These are phyloP conservation scores for Aspergillus sp. DNA, from an alignment of 2,329 filamentous ascomycete genomes.

Conservation along the genomic window DNA sequence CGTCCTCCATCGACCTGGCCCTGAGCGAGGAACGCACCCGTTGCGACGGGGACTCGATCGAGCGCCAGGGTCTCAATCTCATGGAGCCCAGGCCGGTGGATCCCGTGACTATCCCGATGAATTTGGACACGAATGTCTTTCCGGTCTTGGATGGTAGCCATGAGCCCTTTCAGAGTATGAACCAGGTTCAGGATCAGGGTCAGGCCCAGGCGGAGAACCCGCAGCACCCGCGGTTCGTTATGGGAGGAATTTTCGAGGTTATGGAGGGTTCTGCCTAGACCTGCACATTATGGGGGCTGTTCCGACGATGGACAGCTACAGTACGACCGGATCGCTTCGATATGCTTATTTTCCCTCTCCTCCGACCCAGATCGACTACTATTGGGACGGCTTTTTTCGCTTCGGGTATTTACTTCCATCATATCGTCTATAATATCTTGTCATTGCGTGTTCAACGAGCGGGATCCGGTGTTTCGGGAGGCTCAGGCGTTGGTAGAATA, in stretches of 20 bases:
- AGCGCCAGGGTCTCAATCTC: conserved; percentile 32
- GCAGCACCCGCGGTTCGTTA: conserved; percentile 30
- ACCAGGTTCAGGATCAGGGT: conserved; percentile 1
- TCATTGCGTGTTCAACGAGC: not conserved
- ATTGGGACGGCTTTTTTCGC: conserved; percentile 2
- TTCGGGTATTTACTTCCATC: not conserved
- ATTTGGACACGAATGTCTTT: conserved; percentile 12
- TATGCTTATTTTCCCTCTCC: not conserved
- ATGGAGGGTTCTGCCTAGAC: conserved; percentile 33
- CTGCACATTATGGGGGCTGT: conserved; percentile 6
- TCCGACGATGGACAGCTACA: not conserved
- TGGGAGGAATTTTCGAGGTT: conserved; percentile 41
- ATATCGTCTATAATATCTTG: not conserved
- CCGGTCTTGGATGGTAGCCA: conserved; percentile 1
- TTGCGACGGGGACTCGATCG: conserved; percentile 28
- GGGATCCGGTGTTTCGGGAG: not conserved
- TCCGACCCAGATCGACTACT: too few relatives aligned
- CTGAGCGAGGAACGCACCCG: conserved; percentile 35
- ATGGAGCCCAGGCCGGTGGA: conserved; percentile 39
- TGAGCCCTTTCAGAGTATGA: conserved; percentile 2
- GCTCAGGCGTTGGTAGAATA: not conserved
- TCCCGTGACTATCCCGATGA: conserved; percentile 18
- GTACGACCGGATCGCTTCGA: not conserved
- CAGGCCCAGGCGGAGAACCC: conserved; percentile 5
- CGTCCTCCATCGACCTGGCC: conserved; percentile 36